Evolutionary conservation across 768 basidiomycete genomes (phyloP).

Genomic region (Leccinum olivaceopallidum): DNA sequence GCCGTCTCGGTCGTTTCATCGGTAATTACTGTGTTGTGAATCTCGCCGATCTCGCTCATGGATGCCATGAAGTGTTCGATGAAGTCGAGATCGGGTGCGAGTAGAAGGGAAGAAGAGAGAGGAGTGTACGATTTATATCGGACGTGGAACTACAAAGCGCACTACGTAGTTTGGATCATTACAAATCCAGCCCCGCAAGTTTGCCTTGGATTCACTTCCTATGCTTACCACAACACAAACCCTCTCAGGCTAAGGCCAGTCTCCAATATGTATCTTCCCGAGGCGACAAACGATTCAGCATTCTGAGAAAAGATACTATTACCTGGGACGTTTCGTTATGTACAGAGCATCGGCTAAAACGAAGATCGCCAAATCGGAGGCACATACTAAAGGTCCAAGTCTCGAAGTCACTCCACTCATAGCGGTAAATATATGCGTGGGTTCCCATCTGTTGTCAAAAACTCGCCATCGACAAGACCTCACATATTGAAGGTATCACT

Average conservation of each 20-base stretch:
- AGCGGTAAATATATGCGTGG: background rate
- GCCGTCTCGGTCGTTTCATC: conserved; percentile 1
- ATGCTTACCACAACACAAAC: background rate
- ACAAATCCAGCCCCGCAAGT: conserved; percentile 6
- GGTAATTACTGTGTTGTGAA: background rate
- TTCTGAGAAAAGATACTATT: background rate
- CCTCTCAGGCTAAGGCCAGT: background rate
- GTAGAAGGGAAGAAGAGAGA: background rate
- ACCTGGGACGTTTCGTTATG: background rate
- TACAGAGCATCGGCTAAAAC: background rate
- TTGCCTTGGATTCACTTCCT: too few relatives aligned
- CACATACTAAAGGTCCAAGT: background rate
- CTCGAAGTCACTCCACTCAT: background rate
- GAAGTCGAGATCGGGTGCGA: background rate
- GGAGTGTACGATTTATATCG: background rate
- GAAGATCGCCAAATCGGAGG: background rate
- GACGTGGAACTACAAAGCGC: background rate
- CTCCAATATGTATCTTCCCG: background rate
- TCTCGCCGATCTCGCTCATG: conserved; percentile 9
- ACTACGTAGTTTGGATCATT: background rate
- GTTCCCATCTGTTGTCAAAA: background rate
- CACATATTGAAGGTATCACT: background rate
- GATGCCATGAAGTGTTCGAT: background rate
- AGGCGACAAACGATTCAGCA: background rate
- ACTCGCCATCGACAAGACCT: background rate